Conservation (phyloP, 2,329 filamentous ascomycete species). For the Pestalotiopsis sp. region DNA sequence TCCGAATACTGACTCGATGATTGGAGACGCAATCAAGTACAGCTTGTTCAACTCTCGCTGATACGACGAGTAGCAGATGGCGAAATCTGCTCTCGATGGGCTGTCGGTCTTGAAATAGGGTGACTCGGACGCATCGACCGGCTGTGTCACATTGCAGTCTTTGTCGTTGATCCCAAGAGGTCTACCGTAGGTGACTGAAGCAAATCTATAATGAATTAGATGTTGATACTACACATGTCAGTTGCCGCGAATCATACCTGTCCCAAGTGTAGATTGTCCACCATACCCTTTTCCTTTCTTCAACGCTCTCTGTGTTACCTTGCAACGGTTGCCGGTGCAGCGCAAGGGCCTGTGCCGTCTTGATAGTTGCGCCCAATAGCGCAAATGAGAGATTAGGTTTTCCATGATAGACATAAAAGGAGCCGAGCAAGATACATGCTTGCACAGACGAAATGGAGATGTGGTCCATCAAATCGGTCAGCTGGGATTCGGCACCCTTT, state of each 20-base stretch:
- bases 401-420: neutral
- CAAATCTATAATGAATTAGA: neutral
- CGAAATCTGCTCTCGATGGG: too few species aligned
- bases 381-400: neutral
- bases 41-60: neutral
- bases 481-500: neutral
- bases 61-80: neutral
- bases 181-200: neutral
- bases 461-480: neutral
- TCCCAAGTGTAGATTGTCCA: conserved; percentile 4
- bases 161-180: neutral
- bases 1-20: neutral
- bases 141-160: neutral
- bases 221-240: neutral
- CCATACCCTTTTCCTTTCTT: neutral
- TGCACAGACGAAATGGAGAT: neutral
- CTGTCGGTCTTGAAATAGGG: neutral
- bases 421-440: neutral
- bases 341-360: neutral
- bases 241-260: neutral
- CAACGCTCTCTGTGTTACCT: neutral
- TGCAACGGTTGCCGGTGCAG: neutral
- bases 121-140: neutral
- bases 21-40: neutral
- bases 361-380: neutral